phyloP scores from a whole-genome alignment of 768 basidiomycete genomes.

The Leccinum imitatum region DNA sequence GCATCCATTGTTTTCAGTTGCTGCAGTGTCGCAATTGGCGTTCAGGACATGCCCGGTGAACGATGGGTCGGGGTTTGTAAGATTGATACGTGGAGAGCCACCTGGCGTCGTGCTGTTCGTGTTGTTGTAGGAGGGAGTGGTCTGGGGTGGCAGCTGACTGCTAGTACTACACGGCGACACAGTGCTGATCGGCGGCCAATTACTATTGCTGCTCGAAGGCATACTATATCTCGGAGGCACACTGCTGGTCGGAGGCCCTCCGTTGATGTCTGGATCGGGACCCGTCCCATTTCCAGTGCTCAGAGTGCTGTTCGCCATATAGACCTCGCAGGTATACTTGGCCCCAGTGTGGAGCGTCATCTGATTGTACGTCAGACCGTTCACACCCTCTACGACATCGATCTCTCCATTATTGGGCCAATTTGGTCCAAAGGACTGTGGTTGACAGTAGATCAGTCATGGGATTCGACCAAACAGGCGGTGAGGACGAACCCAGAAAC shows the following conservation, averaged over 20 bases:
- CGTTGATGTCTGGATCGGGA: not conserved
- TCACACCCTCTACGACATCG: slow-evolving; percentile 74
- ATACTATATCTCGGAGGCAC: too few relatives aligned
- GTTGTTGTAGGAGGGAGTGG: not conserved
- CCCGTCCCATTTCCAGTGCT: not conserved
- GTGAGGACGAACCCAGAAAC: slow-evolving; percentile 45
- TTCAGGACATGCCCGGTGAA: slow-evolving; percentile 26
- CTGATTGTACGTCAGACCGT: slow-evolving; percentile 56
- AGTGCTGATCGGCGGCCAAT: too few relatives aligned
- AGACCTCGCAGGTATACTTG: slow-evolving; percentile 33
- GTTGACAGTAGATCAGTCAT: not conserved
- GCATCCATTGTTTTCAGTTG: slow-evolving; percentile 47
- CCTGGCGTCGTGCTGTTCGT: not conserved
- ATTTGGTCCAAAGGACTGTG: slow-evolving; percentile 45
- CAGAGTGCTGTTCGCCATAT: not conserved
- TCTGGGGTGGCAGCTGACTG: not conserved
- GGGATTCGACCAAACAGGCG: not conserved
- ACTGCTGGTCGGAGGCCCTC: not conserved
- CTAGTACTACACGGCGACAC: not conserved
- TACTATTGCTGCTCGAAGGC: too few relatives aligned
- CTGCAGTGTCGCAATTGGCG: slow-evolving; percentile 41
- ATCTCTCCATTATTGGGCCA: slow-evolving; percentile 64
- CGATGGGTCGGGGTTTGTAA: not conserved
- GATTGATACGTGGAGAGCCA: not conserved
- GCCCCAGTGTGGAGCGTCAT: slow-evolving; percentile 62